Percentiles rank a stretch among this genome's conserved stretches.
Evolutionary conservation across 176 grass and related monocot genomes (phyloP).

Genomic region (Bolboschoenus planiculmis): DNA sequence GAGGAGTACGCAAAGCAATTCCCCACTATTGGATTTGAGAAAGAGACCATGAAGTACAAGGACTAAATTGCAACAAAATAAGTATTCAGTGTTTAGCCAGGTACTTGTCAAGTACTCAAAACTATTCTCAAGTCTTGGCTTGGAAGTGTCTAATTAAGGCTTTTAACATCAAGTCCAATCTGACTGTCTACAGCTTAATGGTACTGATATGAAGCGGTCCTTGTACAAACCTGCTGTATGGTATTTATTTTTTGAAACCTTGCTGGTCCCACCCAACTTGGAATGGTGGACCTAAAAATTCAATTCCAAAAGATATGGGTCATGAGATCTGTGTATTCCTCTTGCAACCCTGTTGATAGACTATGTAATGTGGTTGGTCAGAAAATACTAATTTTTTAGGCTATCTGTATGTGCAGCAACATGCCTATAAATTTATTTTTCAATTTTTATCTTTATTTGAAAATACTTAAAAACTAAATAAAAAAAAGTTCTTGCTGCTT

Average conservation of each 20-base stretch:
- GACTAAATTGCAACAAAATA: constrained; percentile 25
- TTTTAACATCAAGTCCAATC: background rate
- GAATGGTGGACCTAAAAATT: background rate
- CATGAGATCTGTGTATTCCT: background rate
- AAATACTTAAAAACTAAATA: background rate
- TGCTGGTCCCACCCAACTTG: background rate
- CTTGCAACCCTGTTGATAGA: background rate
- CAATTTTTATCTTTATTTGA: too few relatives aligned
- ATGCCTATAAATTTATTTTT: too few relatives aligned
- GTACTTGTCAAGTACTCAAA: background rate
- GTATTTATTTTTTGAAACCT: background rate
- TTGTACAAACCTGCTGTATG: background rate
- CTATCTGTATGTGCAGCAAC: too few relatives aligned
- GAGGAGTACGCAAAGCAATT: constrained; percentile 98
- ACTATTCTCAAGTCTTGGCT: background rate
- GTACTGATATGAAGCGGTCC: background rate
- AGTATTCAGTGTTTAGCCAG: background rate
- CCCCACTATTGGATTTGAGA: constrained; percentile 98
- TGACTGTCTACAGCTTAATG: background rate
- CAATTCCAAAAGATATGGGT: background rate
- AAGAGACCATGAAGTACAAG: constrained; percentile 97
- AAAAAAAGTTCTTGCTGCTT: background rate
- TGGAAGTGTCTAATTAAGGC: background rate
- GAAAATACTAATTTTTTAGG: background rate
- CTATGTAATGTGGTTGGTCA: background rate